Evolutionary conservation across 768 basidiomycete genomes (phyloP).

Genomic region (Suillus luteus): DNA sequence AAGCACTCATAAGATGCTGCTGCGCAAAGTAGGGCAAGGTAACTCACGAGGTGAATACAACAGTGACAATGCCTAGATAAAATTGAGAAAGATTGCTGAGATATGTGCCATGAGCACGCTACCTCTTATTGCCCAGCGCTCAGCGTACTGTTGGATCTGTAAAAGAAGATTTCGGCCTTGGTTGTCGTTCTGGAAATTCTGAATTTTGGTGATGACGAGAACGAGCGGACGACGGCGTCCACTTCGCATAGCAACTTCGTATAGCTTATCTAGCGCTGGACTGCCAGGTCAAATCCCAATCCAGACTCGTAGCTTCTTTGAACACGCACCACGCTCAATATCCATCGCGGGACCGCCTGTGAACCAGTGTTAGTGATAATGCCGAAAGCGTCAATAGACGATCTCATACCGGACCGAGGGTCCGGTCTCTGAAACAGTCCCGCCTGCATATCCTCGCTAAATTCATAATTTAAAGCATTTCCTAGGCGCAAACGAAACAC

Average conservation of each 20-base stretch:
- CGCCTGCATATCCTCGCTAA: slow-evolving; percentile 79
- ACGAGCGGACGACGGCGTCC: slow-evolving; percentile 70
- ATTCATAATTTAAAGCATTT: slow-evolving; percentile 86
- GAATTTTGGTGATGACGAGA: slow-evolving; percentile 79
- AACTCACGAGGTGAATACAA: slow-evolving; percentile 75
- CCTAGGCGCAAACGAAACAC: slow-evolving; percentile 85
- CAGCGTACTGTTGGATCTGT: slow-evolving; percentile 84
- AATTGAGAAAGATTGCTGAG: slow-evolving; percentile 8
- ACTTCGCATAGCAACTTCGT: slow-evolving; percentile 78
- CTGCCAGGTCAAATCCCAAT: background rate
- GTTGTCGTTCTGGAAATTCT: slow-evolving; percentile 75
- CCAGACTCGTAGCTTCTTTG: background rate
- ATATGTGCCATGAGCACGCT: slow-evolving; percentile 11
- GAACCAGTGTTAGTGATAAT: slow-evolving; percentile 17
- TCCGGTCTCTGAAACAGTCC: slow-evolving; percentile 83
- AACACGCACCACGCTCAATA: slow-evolving; percentile 3
- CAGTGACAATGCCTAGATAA: slow-evolving; percentile 64
- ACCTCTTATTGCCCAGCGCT: slow-evolving; percentile 84
- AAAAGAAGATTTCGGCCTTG: slow-evolving; percentile 78
- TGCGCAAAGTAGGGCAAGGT: slow-evolving; percentile 13
- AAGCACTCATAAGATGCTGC: slow-evolving; percentile 22
- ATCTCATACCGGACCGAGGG: slow-evolving; percentile 67
- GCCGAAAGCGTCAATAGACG: slow-evolving; percentile 16
- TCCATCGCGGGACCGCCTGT: slow-evolving; percentile 61
- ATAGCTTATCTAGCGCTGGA: slow-evolving; percentile 75